Percentiles rank a stretch among this genome's conserved stretches.
These are phyloP conservation scores for Thelonectria rubi DNA, from an alignment of 2,329 filamentous ascomycete genomes.

Conservation along the genomic window DNA sequence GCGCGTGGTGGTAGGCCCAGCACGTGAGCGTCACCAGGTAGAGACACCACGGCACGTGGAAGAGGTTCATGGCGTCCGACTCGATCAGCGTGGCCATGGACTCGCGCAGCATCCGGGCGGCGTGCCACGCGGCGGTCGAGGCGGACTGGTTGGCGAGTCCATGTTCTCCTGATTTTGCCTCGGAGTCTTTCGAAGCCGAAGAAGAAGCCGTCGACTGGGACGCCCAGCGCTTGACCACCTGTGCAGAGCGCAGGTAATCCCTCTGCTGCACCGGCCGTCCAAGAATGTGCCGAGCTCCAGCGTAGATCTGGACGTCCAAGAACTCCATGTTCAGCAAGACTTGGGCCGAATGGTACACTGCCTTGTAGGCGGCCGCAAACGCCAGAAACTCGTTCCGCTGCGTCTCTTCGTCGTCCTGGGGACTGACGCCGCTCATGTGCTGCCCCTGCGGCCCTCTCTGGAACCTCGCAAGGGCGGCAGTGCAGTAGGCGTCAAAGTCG, in stretches of 20 bases:
- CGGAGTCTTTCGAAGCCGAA: conserved; percentile 3
- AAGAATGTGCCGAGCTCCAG: conserved; percentile 66
- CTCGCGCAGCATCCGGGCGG: conserved; percentile 60
- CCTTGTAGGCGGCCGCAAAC: conserved; percentile 59
- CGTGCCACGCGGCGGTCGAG: conserved; percentile 60
- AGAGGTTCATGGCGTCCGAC: conserved; percentile 61
- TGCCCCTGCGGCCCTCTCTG: conserved; percentile 8
- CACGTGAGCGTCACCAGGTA: conserved; percentile 67
- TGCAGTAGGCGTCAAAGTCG: conserved; percentile 64
- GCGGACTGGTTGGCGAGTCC: conserved; percentile 40
- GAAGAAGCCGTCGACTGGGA: conserved; percentile 1
- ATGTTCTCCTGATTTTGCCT: neutral
- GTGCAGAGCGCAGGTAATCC: conserved; percentile 61
- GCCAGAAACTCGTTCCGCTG: conserved; percentile 40
- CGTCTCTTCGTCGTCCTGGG: conserved; percentile 12
- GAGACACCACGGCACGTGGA: conserved; percentile 70
- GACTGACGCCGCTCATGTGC: neutral
- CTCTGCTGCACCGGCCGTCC: conserved; percentile 60
- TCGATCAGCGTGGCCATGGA: conserved; percentile 59
- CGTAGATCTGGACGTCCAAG: conserved; percentile 69
- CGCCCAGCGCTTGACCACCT: conserved; percentile 61
- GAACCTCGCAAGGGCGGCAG: conserved; percentile 28
- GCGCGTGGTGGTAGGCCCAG: conserved; percentile 65
- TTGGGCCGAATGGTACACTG: conserved; percentile 67
- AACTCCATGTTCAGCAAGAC: conserved; percentile 66